phyloP scores from a whole-genome alignment of 257 asterid genomes.

The Primulina tabacum region DNA sequence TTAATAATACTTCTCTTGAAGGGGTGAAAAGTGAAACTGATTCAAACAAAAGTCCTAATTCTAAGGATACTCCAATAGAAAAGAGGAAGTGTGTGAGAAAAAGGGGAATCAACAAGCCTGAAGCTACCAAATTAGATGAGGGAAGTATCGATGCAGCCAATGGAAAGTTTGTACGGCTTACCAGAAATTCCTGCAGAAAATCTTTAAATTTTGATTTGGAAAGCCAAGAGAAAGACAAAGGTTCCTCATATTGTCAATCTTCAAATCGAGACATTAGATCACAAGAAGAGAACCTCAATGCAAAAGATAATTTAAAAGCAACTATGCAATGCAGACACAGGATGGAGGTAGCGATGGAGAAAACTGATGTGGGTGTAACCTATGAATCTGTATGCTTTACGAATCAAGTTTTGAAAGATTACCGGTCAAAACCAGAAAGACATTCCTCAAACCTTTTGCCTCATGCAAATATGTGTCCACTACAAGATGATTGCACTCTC shows the following conservation, averaged over 20 bases:
- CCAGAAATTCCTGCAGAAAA: constrained; percentile 63
- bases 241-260: constrained; percentile 31
- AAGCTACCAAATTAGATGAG: constrained; percentile 32
- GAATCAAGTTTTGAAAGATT: constrained; percentile 27
- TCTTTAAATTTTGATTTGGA: constrained; percentile 53
- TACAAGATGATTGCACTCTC: constrained; percentile 27
- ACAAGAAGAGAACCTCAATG: constrained; percentile 28
- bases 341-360: constrained; percentile 28
- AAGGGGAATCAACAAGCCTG: constrained; percentile 34
- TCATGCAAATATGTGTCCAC: constrained; percentile 29
- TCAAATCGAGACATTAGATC: constrained; percentile 25
- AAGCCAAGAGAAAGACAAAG: constrained; percentile 36
- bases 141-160: constrained; percentile 30
- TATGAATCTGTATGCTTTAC: constrained; percentile 23
- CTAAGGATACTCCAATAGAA: constrained; percentile 29
- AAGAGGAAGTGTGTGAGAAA: constrained; percentile 41
- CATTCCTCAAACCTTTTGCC: constrained; percentile 29
- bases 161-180: constrained; percentile 14
- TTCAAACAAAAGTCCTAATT: constrained; percentile 24
- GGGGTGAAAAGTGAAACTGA: constrained; percentile 33
- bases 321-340: constrained; percentile 25
- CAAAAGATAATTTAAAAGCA: constrained; percentile 33
- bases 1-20: constrained; percentile 28
- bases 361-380: constrained; percentile 31
- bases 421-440: constrained; percentile 29